Evolutionary conservation across 2,329 filamentous ascomycete species (phyloP).

Genomic region (Delphinella strobiligena): DNA sequence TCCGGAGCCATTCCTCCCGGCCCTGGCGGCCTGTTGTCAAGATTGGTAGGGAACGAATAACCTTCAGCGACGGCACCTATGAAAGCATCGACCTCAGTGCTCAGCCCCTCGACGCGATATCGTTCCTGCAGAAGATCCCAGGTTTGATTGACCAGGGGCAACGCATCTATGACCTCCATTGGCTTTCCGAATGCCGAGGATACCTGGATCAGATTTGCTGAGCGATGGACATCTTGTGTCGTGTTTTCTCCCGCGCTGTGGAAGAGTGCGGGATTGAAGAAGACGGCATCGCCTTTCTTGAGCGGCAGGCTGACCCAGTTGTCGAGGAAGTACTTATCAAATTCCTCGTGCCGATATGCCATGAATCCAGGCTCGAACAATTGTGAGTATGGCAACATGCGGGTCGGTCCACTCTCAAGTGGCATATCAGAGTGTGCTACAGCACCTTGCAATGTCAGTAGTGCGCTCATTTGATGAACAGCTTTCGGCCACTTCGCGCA

Average conservation of each 20-base stretch:
- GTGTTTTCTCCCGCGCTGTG: conserved; percentile 51
- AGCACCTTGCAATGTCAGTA: conserved; percentile 50
- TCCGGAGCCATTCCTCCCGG: conserved; percentile 48
- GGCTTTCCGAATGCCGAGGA: conserved; percentile 51
- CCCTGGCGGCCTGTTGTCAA: conserved; percentile 44
- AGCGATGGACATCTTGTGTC: conserved; percentile 35
- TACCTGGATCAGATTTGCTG: conserved; percentile 51
- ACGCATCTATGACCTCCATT: conserved; percentile 48
- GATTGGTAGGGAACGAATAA: conserved; percentile 51
- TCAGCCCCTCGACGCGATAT: conserved; percentile 26
- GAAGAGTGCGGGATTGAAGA: conserved; percentile 52
- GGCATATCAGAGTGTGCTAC: conserved; percentile 53
- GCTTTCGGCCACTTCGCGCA: conserved; percentile 38
- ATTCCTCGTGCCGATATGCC: conserved; percentile 42
- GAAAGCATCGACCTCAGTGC: conserved; percentile 33
- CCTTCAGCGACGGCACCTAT: conserved; percentile 43
- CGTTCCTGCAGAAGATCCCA: conserved; percentile 30
- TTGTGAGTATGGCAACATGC: conserved; percentile 50
- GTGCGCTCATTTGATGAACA: conserved; percentile 43
- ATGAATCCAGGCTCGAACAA: conserved; percentile 45
- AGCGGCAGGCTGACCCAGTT: conserved; percentile 43
- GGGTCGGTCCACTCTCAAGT: conserved; percentile 44
- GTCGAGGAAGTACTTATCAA: conserved; percentile 42
- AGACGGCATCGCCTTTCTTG: conserved; percentile 45
- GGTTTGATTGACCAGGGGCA: conserved; percentile 34